These are phyloP conservation scores for Saksenaea oblongispora DNA, from an alignment of 371 early-diverging fungal species.

Conservation along the genomic window DNA sequence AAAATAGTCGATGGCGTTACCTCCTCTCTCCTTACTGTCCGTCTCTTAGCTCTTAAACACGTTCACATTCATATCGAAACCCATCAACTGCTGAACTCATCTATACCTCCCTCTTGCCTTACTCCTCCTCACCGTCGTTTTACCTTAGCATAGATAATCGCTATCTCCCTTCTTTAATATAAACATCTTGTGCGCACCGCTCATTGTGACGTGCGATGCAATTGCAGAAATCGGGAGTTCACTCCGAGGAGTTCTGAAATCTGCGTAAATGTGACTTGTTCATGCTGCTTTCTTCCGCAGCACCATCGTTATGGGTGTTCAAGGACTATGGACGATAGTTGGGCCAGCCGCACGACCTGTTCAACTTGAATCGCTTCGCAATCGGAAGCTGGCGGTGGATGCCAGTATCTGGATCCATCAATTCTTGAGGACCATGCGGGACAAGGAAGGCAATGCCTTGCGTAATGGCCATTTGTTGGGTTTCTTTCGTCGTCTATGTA, in stretches of 20 bases:
- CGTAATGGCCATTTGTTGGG: conserved; percentile 89
- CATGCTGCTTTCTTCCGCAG: neutral
- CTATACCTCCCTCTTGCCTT: no score
- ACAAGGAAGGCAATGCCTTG: conserved; percentile 81
- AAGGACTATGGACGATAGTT: conserved; percentile 92
- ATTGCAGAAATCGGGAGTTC: no score
- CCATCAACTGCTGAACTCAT: no score
- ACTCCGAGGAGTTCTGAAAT: no score
- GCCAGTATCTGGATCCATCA: conserved; percentile 98
- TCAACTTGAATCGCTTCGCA: conserved; percentile 74
- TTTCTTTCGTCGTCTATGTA: conserved; percentile 92
- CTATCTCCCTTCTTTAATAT: no score
- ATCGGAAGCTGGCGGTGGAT: conserved; percentile 86
- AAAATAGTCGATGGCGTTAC: neutral
- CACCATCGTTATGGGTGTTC: conserved; percentile 84
- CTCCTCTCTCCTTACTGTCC: neutral
- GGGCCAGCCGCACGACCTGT: conserved; percentile 81
- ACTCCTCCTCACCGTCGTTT: no score
- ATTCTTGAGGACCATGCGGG: conserved; percentile 91
- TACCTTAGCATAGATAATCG: no score
- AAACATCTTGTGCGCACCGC: no score
- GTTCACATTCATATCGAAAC: no score
- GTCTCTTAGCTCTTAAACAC: neutral
- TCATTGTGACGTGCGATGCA: no score
- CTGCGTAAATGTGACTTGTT: no score